These are phyloP conservation scores for Gracilaria caudata DNA, from an alignment of 23 red algal species.

Conservation along the genomic window DNA sequence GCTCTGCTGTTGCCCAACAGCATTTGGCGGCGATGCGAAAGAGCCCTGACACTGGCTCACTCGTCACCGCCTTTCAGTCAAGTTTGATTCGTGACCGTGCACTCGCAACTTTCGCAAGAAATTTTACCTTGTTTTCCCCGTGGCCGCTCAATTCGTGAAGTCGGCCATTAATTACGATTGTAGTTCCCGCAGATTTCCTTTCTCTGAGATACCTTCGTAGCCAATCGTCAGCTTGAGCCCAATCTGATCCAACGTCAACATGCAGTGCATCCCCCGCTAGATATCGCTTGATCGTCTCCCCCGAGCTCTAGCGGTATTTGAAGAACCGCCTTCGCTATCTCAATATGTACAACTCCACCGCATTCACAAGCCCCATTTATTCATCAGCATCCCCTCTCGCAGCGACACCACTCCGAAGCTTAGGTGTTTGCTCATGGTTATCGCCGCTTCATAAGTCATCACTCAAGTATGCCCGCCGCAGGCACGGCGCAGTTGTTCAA, in stretches of 20 bases:
- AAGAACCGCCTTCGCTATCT: not conserved
- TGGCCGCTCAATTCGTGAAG: not conserved
- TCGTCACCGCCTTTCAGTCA: constrained; percentile 24
- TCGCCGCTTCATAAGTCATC: not conserved
- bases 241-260: no score
- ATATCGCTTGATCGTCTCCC: not conserved
- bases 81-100: constrained; percentile 50
- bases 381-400: not conserved
- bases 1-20: constrained; percentile 33
- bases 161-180: not conserved
- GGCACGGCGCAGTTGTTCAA: not conserved
- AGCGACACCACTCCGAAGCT: not conserved
- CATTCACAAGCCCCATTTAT: not conserved
- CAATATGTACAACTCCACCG: not conserved
- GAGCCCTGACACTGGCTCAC: constrained; percentile 40
- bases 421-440: not conserved
- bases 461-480: not conserved
- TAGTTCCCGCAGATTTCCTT: not conserved
- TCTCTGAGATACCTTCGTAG: no score
- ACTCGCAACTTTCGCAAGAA: not conserved
- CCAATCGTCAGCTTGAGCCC: no score
- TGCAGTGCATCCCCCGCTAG: no score
- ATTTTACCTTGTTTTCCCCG: no score
- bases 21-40: constrained; percentile 34
- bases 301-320: not conserved